Percentiles rank a stretch among this genome's conserved stretches.
phyloP scores from a whole-genome alignment of 495 filamentous ascomycete genomes.

The Parathielavia hyrcaniae region DNA sequence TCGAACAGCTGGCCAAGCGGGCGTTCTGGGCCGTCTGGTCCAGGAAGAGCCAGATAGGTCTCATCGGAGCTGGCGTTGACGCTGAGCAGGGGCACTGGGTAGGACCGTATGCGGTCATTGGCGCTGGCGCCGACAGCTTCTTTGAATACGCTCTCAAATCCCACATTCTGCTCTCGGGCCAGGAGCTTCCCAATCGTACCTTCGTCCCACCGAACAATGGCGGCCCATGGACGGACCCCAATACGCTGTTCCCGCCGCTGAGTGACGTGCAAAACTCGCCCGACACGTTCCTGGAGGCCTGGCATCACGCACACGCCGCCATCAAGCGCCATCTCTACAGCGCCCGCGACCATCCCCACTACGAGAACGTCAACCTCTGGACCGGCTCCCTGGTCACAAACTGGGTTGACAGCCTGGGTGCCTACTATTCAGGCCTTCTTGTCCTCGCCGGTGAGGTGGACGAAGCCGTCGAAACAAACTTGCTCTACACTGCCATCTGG shows the following conservation, averaged over 20 bases:
- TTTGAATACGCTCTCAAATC: constrained; percentile 97
- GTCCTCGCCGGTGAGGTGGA: constrained; percentile 80
- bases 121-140: constrained; percentile 94
- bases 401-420: constrained; percentile 93
- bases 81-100: constrained; percentile 89
- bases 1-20: constrained; percentile 79
- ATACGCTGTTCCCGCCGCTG: constrained; percentile 52
- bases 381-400: constrained; percentile 73
- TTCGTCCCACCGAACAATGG: constrained; percentile 23
- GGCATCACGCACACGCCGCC: constrained; percentile 76
- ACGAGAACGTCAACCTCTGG: constrained; percentile 79
- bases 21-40: constrained; percentile 96
- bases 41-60: constrained; percentile 71
- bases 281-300: constrained; percentile 71
- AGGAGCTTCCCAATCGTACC: constrained; percentile 49
- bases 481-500: constrained; percentile 90
- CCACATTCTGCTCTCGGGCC: constrained; percentile 76
- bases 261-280: constrained; percentile 62
- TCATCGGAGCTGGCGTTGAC: constrained; percentile 91
- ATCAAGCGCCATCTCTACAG: constrained; percentile 86
- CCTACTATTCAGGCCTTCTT: constrained; percentile 91
- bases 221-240: constrained; percentile 47
- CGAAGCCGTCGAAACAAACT: constrained; percentile 80
- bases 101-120: constrained; percentile 79
- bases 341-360: constrained; percentile 69